A percentile compares a stretch with the other conserved stretches of the same genome.
phyloP scores from a whole-genome alignment of 2,329 filamentous ascomycete species.

The Microthyrium microscopicum region DNA sequence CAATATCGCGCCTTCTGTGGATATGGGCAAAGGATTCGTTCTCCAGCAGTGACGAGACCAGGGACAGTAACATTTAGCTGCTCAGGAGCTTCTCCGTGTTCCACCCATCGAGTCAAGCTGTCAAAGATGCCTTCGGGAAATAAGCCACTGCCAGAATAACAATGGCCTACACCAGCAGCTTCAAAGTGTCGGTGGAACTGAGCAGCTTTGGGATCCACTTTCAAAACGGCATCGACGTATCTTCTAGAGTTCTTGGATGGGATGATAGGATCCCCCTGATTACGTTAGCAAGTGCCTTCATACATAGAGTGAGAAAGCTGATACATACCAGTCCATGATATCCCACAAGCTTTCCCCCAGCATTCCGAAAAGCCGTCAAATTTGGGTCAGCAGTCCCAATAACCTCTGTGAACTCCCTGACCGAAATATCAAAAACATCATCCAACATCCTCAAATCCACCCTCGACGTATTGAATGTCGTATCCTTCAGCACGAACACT shows the following conservation, averaged over 20 bases:
- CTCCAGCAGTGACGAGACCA: background rate
- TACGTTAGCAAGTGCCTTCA: background rate
- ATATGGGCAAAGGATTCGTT: slow-evolving; percentile 7
- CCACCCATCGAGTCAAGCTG: slow-evolving; percentile 7
- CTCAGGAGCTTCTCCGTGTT: slow-evolving; percentile 6
- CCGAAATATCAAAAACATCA: background rate
- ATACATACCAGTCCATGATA: slow-evolving; percentile 5
- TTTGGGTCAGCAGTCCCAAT: slow-evolving; percentile 5
- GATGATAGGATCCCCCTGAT: slow-evolving; percentile 6
- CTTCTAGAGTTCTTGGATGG: background rate
- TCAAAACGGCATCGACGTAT: slow-evolving; percentile 4
- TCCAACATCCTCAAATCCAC: slow-evolving; percentile 7
- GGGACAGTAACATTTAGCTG: slow-evolving; percentile 1
- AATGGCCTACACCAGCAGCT: slow-evolving; percentile 10
- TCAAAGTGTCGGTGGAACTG: slow-evolving; percentile 10
- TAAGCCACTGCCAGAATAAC: slow-evolving; percentile 2
- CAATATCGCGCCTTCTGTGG: slow-evolving; percentile 4
- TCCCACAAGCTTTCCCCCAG: slow-evolving; percentile 10
- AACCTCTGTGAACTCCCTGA: background rate
- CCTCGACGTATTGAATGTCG: slow-evolving; percentile 1
- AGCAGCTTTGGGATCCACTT: slow-evolving; percentile 5
- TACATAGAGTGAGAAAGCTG: too few relatives aligned
- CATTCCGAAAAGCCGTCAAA: slow-evolving; percentile 7
- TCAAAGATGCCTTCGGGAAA: slow-evolving; percentile 7
- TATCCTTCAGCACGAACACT: slow-evolving; percentile 5